Conservation (phyloP, 2,329 filamentous ascomycete genomes). For the Botrytis medusae region DNA sequence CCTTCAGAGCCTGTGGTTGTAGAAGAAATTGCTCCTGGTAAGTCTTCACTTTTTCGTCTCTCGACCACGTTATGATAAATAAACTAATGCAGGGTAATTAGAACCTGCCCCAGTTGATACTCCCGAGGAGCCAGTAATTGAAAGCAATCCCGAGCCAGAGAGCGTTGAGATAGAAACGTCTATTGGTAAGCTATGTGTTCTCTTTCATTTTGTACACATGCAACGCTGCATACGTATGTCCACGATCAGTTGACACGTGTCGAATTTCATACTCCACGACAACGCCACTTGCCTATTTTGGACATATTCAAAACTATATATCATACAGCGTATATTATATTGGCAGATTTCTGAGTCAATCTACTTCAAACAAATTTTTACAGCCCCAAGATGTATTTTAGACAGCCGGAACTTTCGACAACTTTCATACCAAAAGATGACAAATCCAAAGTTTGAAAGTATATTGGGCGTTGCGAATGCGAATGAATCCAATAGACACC, state of each 20-base stretch:
- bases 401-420: background rate
- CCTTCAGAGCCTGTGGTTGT: background rate
- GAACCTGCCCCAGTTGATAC: constrained; percentile 5
- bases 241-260: constrained; percentile 9
- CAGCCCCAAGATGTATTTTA: background rate
- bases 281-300: background rate
- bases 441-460: background rate
- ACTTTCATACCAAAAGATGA: constrained; percentile 1
- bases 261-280: background rate
- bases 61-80: background rate
- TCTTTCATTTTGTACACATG: background rate
- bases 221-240: constrained; percentile 2
- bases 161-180: background rate
- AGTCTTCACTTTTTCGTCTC: background rate
- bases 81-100: constrained; percentile 2
- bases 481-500: background rate
- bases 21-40: constrained; percentile 3
- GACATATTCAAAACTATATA: background rate
- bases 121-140: background rate
- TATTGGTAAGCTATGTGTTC: constrained; percentile 10
- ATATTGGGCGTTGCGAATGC: background rate
- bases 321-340: background rate
- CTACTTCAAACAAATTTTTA: background rate
- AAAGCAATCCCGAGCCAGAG: background rate
- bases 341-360: background rate